Evolutionary conservation across 371 early-diverging fungal genomes (phyloP), one percentile per base, ranked within the genome.

Genomic region (Rhizopus arrhizus): DNA sequence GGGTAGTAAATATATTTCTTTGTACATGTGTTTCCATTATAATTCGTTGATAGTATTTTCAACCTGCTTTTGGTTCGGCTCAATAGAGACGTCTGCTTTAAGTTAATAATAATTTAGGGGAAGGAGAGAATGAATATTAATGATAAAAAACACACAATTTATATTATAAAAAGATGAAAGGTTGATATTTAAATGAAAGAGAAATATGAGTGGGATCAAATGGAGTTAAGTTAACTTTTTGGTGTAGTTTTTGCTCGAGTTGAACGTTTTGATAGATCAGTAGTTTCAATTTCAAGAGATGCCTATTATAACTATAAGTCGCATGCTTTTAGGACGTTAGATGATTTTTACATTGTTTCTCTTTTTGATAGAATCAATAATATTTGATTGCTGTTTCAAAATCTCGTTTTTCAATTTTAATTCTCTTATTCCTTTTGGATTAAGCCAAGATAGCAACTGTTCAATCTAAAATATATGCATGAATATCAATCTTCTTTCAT

Each of bases 381-480:
- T 76, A 31, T 68, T 64, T n/a, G 31, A 42, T 29, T 70, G 69
- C 38, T 74, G 76, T 53, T 78, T 78, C 4, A 57, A 16, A 32
- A 81, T 49, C 62, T 77, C 77, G 16, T 59, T 62, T 15, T 67
- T 66, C 3, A 77, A 52, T 58, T 76, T 78, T 31, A 61, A 68
- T 53, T 81, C 81, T 31, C 81, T 60, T 3, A 59, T 49, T 38
- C 81, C 81, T 51, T 76, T 78, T 22, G 78, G 76, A 55, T 81
- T 78, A 34, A 81, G 41, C 81, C 81, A 81, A 7, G 68, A 51
- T 9, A 78, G 35, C 9, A 81, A 57, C 42, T 72, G 64, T 33
- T 81, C 74, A 45, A 81, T 74, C 77, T 79, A 67, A 12, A 8
- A 40, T 10, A 40, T 10, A 40, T 40, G 5, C 47, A 40, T 3